These are phyloP conservation scores for Fulvia fulva DNA, from an alignment of 2,329 filamentous ascomycete genomes.

Conservation along the genomic window DNA sequence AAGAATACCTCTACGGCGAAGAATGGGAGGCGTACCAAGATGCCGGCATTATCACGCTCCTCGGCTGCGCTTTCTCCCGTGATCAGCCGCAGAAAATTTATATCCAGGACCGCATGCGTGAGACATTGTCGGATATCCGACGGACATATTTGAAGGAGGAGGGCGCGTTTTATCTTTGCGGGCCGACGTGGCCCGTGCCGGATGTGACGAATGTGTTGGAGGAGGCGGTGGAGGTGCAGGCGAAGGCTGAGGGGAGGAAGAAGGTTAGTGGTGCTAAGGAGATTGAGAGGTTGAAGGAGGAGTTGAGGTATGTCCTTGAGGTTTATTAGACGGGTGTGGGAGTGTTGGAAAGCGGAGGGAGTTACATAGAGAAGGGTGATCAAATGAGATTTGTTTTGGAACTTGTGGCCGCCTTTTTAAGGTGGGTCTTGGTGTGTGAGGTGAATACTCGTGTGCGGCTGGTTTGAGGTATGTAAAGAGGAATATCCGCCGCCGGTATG, in stretches of 20 bases:
- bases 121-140: conserved; percentile 77
- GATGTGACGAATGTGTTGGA: conserved; percentile 91
- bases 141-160: conserved; percentile 82
- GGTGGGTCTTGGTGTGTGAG: no score
- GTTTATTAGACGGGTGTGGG: conserved; percentile 71
- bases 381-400: no score
- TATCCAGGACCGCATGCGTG: conserved; percentile 96
- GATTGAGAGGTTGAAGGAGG: conserved; percentile 97
- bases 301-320: conserved; percentile 88
- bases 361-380: no score
- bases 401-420: no score
- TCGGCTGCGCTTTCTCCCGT: conserved; percentile 90
- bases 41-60: conserved; percentile 87
- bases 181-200: conserved; percentile 96
- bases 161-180: conserved; percentile 94
- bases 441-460: no score
- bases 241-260: conserved; percentile 48
- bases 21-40: conserved; percentile 99
- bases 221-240: conserved; percentile 81
- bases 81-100: conserved; percentile 99
- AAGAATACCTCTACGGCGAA: conserved; percentile 98
- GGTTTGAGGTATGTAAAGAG: no score
- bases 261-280: conserved; percentile 54
- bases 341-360: no score
- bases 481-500: no score